These are phyloP conservation scores for Scheffersomyces lignicola DNA, from an alignment of 1,139 yeast genomes.

Conservation along the genomic window DNA sequence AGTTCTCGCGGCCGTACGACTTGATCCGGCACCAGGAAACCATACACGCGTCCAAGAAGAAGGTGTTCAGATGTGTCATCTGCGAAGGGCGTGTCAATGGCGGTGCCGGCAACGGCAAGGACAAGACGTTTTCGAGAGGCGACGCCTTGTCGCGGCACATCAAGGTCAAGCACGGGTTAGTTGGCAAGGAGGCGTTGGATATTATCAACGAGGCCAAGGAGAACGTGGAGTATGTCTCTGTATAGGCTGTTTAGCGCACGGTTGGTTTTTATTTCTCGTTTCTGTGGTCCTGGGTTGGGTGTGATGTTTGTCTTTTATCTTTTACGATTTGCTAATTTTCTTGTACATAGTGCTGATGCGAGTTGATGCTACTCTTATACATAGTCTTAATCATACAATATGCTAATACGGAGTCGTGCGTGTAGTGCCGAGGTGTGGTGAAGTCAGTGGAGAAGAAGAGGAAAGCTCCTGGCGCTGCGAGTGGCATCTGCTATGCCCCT, in stretches of 20 bases:
- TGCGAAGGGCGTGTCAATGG: slow-evolving; percentile 51
- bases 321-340: too few relatives aligned
- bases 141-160: slow-evolving; percentile 52
- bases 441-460: too few relatives aligned
- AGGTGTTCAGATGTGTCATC: slow-evolving; percentile 49
- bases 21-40: slow-evolving; percentile 52
- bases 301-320: slow-evolving; percentile 3
- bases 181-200: slow-evolving; percentile 50
- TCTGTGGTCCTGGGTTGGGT: slow-evolving; percentile 1
- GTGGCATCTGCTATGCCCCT: too few relatives aligned
- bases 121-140: slow-evolving; percentile 49
- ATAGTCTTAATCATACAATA: too few relatives aligned
- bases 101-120: slow-evolving; percentile 61
- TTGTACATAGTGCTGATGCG: too few relatives aligned
- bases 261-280: not conserved
- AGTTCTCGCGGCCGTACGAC: slow-evolving; percentile 50
- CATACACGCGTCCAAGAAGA: slow-evolving; percentile 49
- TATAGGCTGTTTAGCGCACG: too few relatives aligned
- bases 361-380: too few relatives aligned
- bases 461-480: too few relatives aligned
- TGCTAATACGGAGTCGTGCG: too few relatives aligned
- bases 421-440: too few relatives aligned
- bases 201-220: slow-evolving; percentile 75
- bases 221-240: slow-evolving; percentile 62
- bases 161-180: slow-evolving; percentile 49